Evolutionary conservation across 805 yeast species (phyloP), one percentile per base, ranked within the genome.

Genomic region (Candida manassasensis): DNA sequence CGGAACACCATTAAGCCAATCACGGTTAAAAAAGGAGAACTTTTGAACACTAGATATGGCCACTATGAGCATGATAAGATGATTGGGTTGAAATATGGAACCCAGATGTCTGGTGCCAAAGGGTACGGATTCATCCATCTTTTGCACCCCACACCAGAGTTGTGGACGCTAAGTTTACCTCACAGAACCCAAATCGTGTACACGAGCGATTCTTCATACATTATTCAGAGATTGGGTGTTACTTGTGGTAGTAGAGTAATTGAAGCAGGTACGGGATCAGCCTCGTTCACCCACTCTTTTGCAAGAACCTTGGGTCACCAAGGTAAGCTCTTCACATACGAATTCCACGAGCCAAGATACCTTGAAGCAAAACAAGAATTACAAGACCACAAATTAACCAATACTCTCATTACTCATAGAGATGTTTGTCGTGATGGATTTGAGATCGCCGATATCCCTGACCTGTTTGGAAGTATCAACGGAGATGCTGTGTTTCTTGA

Each of bases 241-340:
- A 67, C 75, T 13, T 77, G 85, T 10, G 89, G 90, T 1, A 73
- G 87, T 1, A 63, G 77, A 39, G 94, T 93, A 9, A 81, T 93
- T 31, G 99, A 93, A 62, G 96, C 97, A 0, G 99, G 99, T 24
- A 93, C 99, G 0, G 99, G 98, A 0, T 84, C 96, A 5, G 99
- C 94, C 0, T 87, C 96, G 1, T 86, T 93, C 52, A 84, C 96
- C 3, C 99, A 93, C 61, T 81, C 96, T 0, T 77, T 93, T 56
- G 83, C 95, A 2, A 74, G 99, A 49, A 77, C 93, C 0, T 80
- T 84, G 2, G 77, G 76, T 2, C 41, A 43, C 1, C 50, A 49
- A 1, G 95, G 96, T 1, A 67, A 66, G 21, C 64, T 93, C 2
- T 90, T 74, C 65, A 81, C 96, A 6, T 93, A 75, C 58, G 99